Conservation (phyloP, 1,284 basidiomycete genomes). For the Malassezia globosa region DNA sequence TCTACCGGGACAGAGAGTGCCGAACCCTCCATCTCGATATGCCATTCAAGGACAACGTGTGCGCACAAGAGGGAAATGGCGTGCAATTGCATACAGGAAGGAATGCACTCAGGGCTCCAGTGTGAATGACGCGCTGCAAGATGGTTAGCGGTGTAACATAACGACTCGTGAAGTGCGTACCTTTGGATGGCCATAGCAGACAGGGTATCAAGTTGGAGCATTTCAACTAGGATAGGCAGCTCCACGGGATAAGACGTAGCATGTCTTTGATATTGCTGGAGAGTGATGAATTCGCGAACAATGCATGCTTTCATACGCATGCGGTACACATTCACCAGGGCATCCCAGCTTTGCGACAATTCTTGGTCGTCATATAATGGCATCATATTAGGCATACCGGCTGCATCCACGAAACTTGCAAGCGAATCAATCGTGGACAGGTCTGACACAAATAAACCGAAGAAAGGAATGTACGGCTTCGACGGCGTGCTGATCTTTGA, state of each 20-base stretch:
- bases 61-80: too few relatives aligned
- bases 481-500: conserved; percentile 1
- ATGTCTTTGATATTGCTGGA: neutral
- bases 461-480: conserved; percentile 29
- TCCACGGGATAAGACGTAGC: conserved; percentile 4
- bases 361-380: conserved; percentile 18
- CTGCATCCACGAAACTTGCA: conserved; percentile 33
- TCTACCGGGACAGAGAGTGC: too few relatives aligned
- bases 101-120: conserved; percentile 2
- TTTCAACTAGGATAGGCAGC: conserved; percentile 10
- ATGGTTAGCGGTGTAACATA: neutral
- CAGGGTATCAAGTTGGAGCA: conserved; percentile 16
- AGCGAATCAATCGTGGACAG: conserved; percentile 33
- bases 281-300: conserved; percentile 10
- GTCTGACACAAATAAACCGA: conserved; percentile 40
- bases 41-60: too few relatives aligned
- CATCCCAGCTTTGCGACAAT: conserved; percentile 17
- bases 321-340: conserved; percentile 15
- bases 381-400: conserved; percentile 14
- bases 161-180: too few relatives aligned
- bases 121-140: conserved; percentile 8
- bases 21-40: too few relatives aligned
- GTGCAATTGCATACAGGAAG: neutral
- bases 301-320: conserved; percentile 16
- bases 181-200: conserved; percentile 11